Conservation (phyloP, 2,329 filamentous ascomycete genomes). For the Ophiocordyceps robertsii region DNA sequence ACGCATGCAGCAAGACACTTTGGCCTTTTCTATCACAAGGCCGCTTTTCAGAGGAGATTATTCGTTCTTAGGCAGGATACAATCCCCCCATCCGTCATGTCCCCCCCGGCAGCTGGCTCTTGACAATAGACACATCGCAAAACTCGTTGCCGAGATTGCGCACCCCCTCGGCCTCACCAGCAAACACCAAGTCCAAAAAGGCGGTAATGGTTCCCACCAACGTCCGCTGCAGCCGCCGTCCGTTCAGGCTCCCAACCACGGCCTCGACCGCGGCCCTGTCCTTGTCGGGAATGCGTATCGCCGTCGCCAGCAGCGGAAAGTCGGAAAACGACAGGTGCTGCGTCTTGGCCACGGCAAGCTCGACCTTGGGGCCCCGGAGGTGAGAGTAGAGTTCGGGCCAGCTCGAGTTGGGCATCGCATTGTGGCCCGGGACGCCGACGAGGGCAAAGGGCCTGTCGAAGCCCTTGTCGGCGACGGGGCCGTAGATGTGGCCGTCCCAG, state of each 20-base stretch:
- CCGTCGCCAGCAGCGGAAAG: constrained; percentile 1
- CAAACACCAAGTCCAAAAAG: neutral
- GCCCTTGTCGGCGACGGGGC: constrained; percentile 7
- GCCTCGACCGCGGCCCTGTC: neutral
- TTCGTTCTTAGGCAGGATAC: too few relatives aligned
- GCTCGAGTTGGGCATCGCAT: constrained; percentile 7
- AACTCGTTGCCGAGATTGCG: neutral
- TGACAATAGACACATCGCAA: neutral
- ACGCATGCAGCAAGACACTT: too few relatives aligned
- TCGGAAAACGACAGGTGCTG: constrained; percentile 10
- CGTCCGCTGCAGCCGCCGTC: neutral
- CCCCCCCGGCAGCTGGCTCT: neutral
- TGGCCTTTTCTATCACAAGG: too few relatives aligned
- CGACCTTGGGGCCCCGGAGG: constrained; percentile 3
- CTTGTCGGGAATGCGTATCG: neutral
- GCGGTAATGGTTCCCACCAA: neutral
- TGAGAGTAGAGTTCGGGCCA: constrained; percentile 5
- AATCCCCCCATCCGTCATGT: too few relatives aligned
- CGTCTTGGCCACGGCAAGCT: constrained; percentile 7
- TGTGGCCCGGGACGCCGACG: constrained; percentile 6
- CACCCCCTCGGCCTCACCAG: neutral
- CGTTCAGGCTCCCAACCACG: neutral
- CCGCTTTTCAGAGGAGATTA: too few relatives aligned
- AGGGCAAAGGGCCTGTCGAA: constrained; percentile 10
- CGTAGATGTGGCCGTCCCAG: constrained; percentile 20